These are phyloP conservation scores for Phytophthora agathidicida DNA, from an alignment of 352 stramenopile species.

Conservation along the genomic window DNA sequence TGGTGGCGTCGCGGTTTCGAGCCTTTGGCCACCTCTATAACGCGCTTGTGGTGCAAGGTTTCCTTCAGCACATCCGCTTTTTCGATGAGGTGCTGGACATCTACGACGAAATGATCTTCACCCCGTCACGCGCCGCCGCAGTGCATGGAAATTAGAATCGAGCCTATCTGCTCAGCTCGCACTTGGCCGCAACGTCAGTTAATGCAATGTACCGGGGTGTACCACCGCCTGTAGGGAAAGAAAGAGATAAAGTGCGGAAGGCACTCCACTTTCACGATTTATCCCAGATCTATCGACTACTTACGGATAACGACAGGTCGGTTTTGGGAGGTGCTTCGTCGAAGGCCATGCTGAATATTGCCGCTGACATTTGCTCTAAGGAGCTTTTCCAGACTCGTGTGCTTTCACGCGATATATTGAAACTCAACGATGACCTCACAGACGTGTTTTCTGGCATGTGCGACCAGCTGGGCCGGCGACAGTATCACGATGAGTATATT, in stretches of 20 bases:
- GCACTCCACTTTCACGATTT: conserved; percentile 27
- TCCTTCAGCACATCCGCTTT: conserved; percentile 31
- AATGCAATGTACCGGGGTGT: conserved; percentile 26
- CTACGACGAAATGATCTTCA: conserved; percentile 38
- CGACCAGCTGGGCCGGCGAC: conserved; percentile 21
- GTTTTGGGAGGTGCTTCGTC: conserved; percentile 21
- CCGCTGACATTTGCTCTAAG: conserved; percentile 23
- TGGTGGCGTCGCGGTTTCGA: conserved; percentile 34
- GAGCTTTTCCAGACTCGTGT: conserved; percentile 38
- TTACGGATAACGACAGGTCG: conserved; percentile 26
- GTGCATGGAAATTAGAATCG: conserved; percentile 28
- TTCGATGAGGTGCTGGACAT: conserved; percentile 34
- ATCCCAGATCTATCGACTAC: conserved; percentile 26
- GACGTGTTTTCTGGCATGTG: conserved; percentile 39
- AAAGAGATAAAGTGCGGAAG: conserved; percentile 27
- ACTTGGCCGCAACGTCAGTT: conserved; percentile 27
- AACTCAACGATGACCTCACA: conserved; percentile 37
- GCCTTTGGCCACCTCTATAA: conserved; percentile 41
- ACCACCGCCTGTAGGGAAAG: background rate
- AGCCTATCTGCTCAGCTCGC: conserved; percentile 30
- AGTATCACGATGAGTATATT: conserved; percentile 30
- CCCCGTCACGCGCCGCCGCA: conserved; percentile 28
- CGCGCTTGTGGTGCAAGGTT: conserved; percentile 22
- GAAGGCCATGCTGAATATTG: conserved; percentile 24
- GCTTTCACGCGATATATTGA: conserved; percentile 39